phyloP scores from a whole-genome alignment of 179 eudicot species.

The Heliamphora pulchella region DNA sequence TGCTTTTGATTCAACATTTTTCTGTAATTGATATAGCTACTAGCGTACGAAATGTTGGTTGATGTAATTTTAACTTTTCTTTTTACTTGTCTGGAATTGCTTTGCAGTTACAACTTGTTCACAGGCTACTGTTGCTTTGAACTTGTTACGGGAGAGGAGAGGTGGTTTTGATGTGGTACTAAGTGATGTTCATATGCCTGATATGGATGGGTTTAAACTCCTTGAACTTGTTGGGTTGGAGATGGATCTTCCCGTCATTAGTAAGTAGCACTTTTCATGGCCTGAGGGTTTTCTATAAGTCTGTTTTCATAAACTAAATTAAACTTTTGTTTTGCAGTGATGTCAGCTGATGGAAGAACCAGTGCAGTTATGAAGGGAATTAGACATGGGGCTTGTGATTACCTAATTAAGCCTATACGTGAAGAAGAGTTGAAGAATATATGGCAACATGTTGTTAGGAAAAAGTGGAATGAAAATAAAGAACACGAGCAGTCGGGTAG shows the following conservation, averaged over 20 bases:
- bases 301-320: not conserved
- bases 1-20: not conserved
- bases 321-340: conserved; percentile 33
- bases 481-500: conserved; percentile 37
- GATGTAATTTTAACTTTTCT: not conserved
- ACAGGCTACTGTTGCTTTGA: conserved; percentile 42
- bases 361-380: conserved; percentile 50
- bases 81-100: conserved; percentile 5
- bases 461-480: conserved; percentile 38
- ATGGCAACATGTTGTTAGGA: conserved; percentile 64
- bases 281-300: not conserved
- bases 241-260: conserved; percentile 65
- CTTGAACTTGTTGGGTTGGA: conserved; percentile 60
- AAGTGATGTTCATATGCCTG: conserved; percentile 72
- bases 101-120: conserved; percentile 47
- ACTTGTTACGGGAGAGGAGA: conserved; percentile 41
- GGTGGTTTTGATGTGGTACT: conserved; percentile 51
- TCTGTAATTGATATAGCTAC: not conserved
- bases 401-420: conserved; percentile 56
- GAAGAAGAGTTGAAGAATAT: conserved; percentile 53
- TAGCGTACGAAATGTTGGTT: not conserved
- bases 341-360: conserved; percentile 60
- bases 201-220: conserved; percentile 65
- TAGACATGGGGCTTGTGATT: conserved; percentile 65
- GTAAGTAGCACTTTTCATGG: conserved; percentile 29